Percentiles rank a stretch among this genome's conserved stretches.
Conservation (phyloP, 495 filamentous ascomycete species). For the Xeromyces bisporus region DNA sequence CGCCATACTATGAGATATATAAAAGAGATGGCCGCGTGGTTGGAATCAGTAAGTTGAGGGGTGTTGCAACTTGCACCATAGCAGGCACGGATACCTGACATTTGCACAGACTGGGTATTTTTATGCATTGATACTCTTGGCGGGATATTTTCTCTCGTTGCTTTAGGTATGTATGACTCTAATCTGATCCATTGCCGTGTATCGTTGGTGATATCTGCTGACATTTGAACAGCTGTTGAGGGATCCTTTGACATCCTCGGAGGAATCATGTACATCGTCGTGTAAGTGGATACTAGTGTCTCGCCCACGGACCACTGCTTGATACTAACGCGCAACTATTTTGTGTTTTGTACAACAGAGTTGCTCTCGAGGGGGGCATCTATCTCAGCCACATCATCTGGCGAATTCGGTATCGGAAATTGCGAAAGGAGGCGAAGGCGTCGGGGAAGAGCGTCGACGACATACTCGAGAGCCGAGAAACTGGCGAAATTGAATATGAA, state of each 20-base stretch:
- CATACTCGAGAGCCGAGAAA: slow-evolving; percentile 20
- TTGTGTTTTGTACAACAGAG: slow-evolving; percentile 16
- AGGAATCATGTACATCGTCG: slow-evolving; percentile 50
- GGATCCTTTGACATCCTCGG: slow-evolving; percentile 53
- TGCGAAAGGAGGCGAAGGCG: slow-evolving; percentile 39
- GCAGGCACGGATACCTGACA: background rate
- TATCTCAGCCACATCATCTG: slow-evolving; percentile 52
- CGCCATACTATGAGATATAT: slow-evolving; percentile 56
- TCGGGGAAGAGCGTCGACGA: slow-evolving; percentile 47
- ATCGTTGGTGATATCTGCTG: background rate
- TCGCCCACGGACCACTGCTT: too few species aligned
- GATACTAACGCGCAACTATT: too few species aligned
- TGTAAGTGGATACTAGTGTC: too few species aligned
- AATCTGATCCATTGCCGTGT: background rate
- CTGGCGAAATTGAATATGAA: slow-evolving; percentile 1
- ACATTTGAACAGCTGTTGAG: slow-evolving; percentile 36
- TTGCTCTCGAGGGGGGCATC: slow-evolving; percentile 50
- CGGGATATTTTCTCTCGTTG: slow-evolving; percentile 60
- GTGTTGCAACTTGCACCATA: background rate
- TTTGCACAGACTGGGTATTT: slow-evolving; percentile 38
- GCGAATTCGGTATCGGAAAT: slow-evolving; percentile 43
- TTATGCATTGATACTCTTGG: slow-evolving; percentile 53
- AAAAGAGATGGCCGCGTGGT: slow-evolving; percentile 52
- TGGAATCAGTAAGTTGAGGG: slow-evolving; percentile 41
- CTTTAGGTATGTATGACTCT: slow-evolving; percentile 32